These are phyloP conservation scores for Oryza nivara DNA, from an alignment of 176 grass and related monocot species.

Conservation along the genomic window DNA sequence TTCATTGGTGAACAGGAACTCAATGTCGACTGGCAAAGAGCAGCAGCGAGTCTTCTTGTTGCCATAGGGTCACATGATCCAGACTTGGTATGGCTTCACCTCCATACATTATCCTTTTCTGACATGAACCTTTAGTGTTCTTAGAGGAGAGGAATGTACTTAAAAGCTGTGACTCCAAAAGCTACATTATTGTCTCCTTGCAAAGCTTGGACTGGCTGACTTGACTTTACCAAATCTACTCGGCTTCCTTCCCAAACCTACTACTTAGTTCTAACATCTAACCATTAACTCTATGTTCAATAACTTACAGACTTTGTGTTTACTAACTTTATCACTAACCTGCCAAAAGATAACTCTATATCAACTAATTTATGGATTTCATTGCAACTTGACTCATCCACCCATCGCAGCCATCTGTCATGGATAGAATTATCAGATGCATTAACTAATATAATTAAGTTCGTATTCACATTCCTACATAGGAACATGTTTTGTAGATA, in stretches of 20 bases:
- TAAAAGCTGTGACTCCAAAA: too few relatives aligned
- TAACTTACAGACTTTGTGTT: too few relatives aligned
- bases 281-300: too few relatives aligned
- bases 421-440: slow-evolving; percentile 27
- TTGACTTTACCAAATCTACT: background rate
- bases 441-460: slow-evolving; percentile 8
- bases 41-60: slow-evolving; percentile 87
- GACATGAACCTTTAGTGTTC: background rate
- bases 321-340: too few relatives aligned
- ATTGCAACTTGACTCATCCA: too few relatives aligned
- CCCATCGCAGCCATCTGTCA: background rate
- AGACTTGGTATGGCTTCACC: slow-evolving; percentile 67
- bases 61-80: slow-evolving; percentile 87
- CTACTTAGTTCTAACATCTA: background rate
- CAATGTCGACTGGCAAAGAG: slow-evolving; percentile 95
- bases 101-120: slow-evolving; percentile 3
- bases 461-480: slow-evolving; percentile 1
- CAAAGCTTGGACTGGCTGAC: background rate
- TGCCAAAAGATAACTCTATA: too few relatives aligned
- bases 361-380: too few relatives aligned
- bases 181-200: background rate
- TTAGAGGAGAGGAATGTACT: background rate
- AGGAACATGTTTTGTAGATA: background rate
- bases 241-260: background rate
- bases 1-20: slow-evolving; percentile 65